phyloP scores from a whole-genome alignment of 192 early-diverging fungal species.

The Coemansia sp. region DNA sequence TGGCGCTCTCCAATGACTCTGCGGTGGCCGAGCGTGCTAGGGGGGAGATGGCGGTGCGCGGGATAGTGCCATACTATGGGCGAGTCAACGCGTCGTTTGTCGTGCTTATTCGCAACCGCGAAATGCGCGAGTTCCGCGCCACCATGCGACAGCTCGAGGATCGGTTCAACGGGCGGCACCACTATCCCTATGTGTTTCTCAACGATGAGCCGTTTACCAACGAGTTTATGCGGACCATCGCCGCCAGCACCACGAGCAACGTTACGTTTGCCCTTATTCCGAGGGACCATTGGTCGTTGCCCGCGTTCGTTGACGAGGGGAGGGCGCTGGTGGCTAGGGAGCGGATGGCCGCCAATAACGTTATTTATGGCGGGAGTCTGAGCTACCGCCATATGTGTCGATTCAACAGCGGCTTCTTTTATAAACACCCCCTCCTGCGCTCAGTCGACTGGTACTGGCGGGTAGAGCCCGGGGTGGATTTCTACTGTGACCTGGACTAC shows the following conservation, averaged over 20 bases:
- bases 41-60: conserved; percentile 13
- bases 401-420: conserved; percentile 57
- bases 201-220: conserved; percentile 64
- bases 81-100: conserved; percentile 49
- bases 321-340: conserved; percentile 38
- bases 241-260: conserved; percentile 53
- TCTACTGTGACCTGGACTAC: conserved; percentile 76
- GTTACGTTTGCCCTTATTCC: conserved; percentile 58
- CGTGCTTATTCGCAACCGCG: conserved; percentile 58
- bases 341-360: conserved; percentile 58
- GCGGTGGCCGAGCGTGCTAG: not conserved
- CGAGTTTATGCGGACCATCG: conserved; percentile 49
- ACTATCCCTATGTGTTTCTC: conserved; percentile 74
- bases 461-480: conserved; percentile 81
- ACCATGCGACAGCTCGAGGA: conserved; percentile 62
- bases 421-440: conserved; percentile 66
- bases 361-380: conserved; percentile 71
- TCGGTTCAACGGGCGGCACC: conserved; percentile 60
- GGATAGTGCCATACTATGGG: conserved; percentile 9
- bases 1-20: not conserved
- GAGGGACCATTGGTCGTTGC: conserved; percentile 54
- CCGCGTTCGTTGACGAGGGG: conserved; percentile 45
- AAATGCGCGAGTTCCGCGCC: conserved; percentile 50
- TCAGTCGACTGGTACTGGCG: conserved; percentile 86
- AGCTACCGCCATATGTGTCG: conserved; percentile 91